Percentiles rank a stretch among this genome's conserved stretches.
phyloP scores from a whole-genome alignment of 2,329 filamentous ascomycete species.

The Ceratocystis eucalypticola region DNA sequence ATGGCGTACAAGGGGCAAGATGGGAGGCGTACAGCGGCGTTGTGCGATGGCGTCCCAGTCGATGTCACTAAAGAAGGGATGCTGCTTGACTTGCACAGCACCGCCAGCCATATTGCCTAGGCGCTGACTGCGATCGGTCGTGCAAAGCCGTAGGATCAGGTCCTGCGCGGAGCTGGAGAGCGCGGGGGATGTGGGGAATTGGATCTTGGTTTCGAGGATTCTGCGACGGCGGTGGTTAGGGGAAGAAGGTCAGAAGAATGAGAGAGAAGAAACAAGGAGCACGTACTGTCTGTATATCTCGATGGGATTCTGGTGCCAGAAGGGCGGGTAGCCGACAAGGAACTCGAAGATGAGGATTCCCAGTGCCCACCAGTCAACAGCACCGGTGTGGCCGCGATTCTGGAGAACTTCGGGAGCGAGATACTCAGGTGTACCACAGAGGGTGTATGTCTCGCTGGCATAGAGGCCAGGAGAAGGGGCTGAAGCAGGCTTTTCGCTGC shows the following conservation, averaged over 20 bases:
- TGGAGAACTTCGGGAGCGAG: constrained; percentile 74
- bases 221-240: constrained; percentile 30
- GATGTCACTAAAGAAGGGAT: constrained; percentile 60
- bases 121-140: constrained; percentile 62
- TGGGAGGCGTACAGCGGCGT: constrained; percentile 52
- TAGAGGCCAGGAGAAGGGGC: constrained; percentile 25
- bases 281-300: constrained; percentile 70
- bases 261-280: not conserved
- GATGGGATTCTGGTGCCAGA: constrained; percentile 76
- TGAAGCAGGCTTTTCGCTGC: too few relatives aligned
- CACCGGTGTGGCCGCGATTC: constrained; percentile 61
- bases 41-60: constrained; percentile 62
- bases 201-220: constrained; percentile 65
- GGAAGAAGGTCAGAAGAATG: not conserved
- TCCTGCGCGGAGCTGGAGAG: constrained; percentile 58
- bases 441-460: constrained; percentile 60
- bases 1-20: constrained; percentile 59
- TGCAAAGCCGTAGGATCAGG: constrained; percentile 64
- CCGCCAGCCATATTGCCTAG: constrained; percentile 68
- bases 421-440: constrained; percentile 75
- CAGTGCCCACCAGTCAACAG: constrained; percentile 80
- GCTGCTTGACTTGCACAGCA: constrained; percentile 55
- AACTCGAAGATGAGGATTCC: constrained; percentile 78
- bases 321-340: constrained; percentile 70
- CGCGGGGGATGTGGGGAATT: constrained; percentile 53